phyloP scores from a whole-genome alignment of 1,284 basidiomycete species.

The Quambalaria eucalypti region DNA sequence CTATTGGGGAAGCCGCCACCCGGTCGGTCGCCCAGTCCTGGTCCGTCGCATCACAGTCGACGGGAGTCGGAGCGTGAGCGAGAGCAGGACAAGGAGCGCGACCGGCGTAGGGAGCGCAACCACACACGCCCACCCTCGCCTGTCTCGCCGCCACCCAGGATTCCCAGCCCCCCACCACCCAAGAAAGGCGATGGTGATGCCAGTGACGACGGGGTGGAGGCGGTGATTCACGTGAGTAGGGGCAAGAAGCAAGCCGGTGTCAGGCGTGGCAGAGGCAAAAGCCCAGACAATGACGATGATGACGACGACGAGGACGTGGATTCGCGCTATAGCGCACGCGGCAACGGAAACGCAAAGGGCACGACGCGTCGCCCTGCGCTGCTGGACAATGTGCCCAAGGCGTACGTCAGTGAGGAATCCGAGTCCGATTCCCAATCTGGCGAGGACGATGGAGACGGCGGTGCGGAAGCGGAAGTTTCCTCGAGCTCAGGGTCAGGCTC shows the following conservation, averaged over 20 bases:
- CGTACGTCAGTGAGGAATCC: background rate
- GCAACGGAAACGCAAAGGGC: background rate
- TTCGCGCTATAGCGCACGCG: slow-evolving; percentile 1
- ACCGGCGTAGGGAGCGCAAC: no score
- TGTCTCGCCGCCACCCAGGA: no score
- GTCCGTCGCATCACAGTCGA: background rate
- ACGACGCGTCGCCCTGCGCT: background rate
- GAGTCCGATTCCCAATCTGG: background rate
- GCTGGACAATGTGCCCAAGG: background rate
- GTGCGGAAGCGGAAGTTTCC: background rate
- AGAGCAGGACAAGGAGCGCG: background rate
- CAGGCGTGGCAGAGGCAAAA: no score
- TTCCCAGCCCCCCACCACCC: no score
- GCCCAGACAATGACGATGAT: background rate
- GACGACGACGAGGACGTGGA: slow-evolving; percentile 4
- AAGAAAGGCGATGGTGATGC: no score
- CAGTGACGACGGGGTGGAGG: background rate
- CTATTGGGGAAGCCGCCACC: slow-evolving; percentile 53
- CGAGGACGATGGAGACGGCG: background rate
- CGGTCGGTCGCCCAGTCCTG: background rate
- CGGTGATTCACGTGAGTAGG: background rate
- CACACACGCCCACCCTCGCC: no score
- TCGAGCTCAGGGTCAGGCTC: no score
- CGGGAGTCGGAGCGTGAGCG: background rate
- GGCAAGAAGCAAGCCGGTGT: background rate